phyloP scores from a whole-genome alignment of 371 early-diverging fungal genomes.

The Umbelopsis sp. region DNA sequence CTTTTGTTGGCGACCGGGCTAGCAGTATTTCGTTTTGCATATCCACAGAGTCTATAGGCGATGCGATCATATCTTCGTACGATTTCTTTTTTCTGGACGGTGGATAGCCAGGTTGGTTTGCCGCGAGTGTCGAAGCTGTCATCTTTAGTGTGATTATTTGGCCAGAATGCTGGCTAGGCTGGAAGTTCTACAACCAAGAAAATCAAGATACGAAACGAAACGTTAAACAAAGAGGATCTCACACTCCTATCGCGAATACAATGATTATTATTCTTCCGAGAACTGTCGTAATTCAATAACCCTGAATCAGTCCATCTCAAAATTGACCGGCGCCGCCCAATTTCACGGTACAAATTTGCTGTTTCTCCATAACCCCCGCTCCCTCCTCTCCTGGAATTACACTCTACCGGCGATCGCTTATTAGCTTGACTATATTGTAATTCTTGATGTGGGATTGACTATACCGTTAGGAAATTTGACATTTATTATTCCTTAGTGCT shows the following conservation, averaged over 20 bases:
- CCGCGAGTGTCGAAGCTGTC: not conserved
- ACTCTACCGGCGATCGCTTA: too few relatives aligned
- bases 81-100: not conserved
- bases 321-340: slow-evolving; percentile 8
- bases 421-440: too few relatives aligned
- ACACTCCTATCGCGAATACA: not conserved
- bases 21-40: not conserved
- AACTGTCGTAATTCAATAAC: not conserved
- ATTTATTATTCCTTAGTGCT: not conserved
- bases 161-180: slow-evolving; percentile 10
- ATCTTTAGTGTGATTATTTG: not conserved
- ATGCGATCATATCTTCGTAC: not conserved
- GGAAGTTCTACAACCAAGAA: not conserved
- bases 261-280: slow-evolving; percentile 15
- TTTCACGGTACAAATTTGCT: not conserved
- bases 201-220: not conserved
- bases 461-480: not conserved
- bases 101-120: not conserved
- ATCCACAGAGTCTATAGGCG: not conserved
- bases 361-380: not conserved
- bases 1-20: not conserved
- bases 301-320: slow-evolving; percentile 16
- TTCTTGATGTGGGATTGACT: not conserved
- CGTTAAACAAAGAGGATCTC: slow-evolving; percentile 1
- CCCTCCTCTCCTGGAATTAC: too few relatives aligned